Evolutionary conservation across 2,329 filamentous ascomycete genomes (phyloP).

Genomic region (Claviceps pusilla): DNA sequence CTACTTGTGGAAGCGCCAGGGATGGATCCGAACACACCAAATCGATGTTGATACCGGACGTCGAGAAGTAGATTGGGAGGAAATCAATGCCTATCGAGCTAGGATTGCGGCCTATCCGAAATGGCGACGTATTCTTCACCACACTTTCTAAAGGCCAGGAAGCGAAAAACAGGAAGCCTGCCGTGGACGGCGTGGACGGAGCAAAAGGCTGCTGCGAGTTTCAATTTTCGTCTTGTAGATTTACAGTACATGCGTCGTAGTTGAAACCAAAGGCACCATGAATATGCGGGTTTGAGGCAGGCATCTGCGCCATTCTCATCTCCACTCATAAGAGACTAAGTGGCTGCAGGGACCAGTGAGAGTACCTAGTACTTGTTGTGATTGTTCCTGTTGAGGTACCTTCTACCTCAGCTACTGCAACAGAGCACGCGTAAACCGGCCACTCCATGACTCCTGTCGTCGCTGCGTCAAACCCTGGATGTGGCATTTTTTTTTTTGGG

Average conservation of each 20-base stretch:
- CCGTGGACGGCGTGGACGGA: background rate
- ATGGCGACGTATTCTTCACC: conserved; percentile 30
- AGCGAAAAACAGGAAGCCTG: background rate
- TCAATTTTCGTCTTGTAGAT: background rate
- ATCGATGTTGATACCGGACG: conserved; percentile 56
- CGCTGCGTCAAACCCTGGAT: background rate
- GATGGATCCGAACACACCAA: conserved; percentile 41
- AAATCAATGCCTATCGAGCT: conserved; percentile 39
- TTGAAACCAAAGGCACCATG: background rate
- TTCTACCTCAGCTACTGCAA: too few species aligned
- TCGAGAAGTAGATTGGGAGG: conserved; percentile 50
- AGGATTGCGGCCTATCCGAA: conserved; percentile 35
- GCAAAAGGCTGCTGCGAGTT: background rate
- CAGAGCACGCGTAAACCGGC: too few species aligned
- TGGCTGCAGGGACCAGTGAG: background rate
- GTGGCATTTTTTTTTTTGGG: background rate
- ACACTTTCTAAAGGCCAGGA: conserved; percentile 19
- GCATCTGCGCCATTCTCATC: background rate
- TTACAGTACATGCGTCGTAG: background rate
- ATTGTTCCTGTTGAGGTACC: too few species aligned
- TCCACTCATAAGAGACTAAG: background rate
- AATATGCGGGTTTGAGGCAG: background rate
- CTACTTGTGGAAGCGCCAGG: conserved; percentile 50
- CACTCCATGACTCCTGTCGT: background rate
- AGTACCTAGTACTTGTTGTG: too few species aligned